Percentiles rank a stretch among this genome's conserved stretches.
Conservation (phyloP, 1,284 basidiomycete species). For the Wallemia ichthyophaga region DNA sequence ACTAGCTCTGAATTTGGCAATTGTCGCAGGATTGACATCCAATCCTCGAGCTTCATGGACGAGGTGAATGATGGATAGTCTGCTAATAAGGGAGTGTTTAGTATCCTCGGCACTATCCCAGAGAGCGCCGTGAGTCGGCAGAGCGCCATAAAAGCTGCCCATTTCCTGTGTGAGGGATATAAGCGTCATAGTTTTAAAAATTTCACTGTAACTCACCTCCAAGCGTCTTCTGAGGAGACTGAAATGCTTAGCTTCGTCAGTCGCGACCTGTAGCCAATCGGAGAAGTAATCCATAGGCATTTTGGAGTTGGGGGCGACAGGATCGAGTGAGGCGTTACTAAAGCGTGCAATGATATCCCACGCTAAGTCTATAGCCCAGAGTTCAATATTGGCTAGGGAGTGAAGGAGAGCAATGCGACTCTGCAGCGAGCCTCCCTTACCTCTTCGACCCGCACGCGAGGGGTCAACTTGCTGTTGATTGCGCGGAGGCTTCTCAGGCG, state of each 20-base stretch:
- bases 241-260: constrained; percentile 51
- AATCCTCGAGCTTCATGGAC: constrained; percentile 66
- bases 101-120: constrained; percentile 58
- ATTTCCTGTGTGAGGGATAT: constrained; percentile 21
- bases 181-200: not conserved
- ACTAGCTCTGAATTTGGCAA: constrained; percentile 38
- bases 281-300: constrained; percentile 13
- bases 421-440: constrained; percentile 24
- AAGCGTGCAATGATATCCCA: constrained; percentile 9
- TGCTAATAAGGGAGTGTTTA: constrained; percentile 33
- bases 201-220: constrained; percentile 2
- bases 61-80: constrained; percentile 62
- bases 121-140: constrained; percentile 41
- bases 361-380: constrained; percentile 39
- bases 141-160: constrained; percentile 38
- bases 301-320: not conserved
- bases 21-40: constrained; percentile 59
- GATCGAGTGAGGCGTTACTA: not conserved
- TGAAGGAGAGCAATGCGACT: constrained; percentile 44
- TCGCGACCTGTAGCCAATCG: constrained; percentile 23
- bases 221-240: constrained; percentile 18
- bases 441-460: constrained; percentile 28
- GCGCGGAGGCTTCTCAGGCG: constrained; percentile 29
- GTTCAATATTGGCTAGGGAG: constrained; percentile 63
- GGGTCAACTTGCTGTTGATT: constrained; percentile 28